Percentiles rank a stretch among this genome's conserved stretches.
phyloP scores from a whole-genome alignment of 768 basidiomycete genomes.

The Lactarius trivialis region DNA sequence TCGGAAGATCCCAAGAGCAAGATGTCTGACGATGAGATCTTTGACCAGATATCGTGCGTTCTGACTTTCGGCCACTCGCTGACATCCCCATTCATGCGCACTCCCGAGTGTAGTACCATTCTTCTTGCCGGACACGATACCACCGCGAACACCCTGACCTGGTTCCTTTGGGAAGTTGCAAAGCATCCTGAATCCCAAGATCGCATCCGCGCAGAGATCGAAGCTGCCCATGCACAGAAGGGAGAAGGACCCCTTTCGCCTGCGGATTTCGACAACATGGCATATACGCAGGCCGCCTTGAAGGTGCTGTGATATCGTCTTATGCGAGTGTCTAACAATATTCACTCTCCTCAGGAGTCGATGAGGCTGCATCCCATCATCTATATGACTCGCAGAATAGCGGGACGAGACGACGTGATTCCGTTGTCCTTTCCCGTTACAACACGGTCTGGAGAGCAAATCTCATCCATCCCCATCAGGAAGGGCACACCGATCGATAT shows the following conservation, averaged over 20 bases:
- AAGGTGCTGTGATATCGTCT: constrained; percentile 6
- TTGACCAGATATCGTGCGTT: constrained; percentile 18
- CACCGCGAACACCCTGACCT: constrained; percentile 12
- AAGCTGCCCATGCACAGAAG: constrained; percentile 1
- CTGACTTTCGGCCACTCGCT: neutral
- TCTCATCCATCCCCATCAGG: constrained; percentile 16
- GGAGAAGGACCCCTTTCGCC: constrained; percentile 2
- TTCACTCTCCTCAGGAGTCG: constrained; percentile 9
- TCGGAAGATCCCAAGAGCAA: constrained; percentile 4
- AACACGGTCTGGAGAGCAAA: constrained; percentile 14
- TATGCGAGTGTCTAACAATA: neutral
- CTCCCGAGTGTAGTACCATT: constrained; percentile 1
- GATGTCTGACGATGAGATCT: constrained; percentile 7
- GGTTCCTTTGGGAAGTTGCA: constrained; percentile 22
- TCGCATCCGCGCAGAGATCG: constrained; percentile 19
- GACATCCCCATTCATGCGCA: neutral
- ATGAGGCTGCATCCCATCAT: constrained; percentile 21
- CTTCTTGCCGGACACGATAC: constrained; percentile 22
- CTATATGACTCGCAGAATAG: constrained; percentile 7
- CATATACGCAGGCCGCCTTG: constrained; percentile 17
- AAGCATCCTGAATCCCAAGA: constrained; percentile 19
- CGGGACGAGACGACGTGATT: constrained; percentile 19
- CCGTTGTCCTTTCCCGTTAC: constrained; percentile 18
- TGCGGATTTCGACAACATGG: constrained; percentile 16
- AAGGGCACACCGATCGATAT: constrained; percentile 20